Percentiles rank a stretch among this genome's conserved stretches.
phyloP scores from a whole-genome alignment of 345 rosid genomes.

The Hirschfeldia incana region DNA sequence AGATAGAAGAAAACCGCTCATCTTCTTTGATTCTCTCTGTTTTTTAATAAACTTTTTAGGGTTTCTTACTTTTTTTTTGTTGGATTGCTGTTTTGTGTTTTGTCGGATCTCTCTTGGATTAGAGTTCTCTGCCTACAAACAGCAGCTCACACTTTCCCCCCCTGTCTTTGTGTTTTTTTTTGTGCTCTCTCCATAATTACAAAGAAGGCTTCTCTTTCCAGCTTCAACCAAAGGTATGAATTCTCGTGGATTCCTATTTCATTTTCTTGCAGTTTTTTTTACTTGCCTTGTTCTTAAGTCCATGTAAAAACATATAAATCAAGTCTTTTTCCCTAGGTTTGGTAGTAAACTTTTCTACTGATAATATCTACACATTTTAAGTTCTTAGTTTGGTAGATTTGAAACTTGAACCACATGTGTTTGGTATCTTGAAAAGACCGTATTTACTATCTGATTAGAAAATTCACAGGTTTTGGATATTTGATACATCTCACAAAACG shows the following conservation, averaged over 20 bases:
- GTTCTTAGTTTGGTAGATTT: background rate
- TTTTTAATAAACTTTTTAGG: slow-evolving; percentile 6
- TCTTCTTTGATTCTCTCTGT: slow-evolving; percentile 45
- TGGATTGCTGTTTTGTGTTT: slow-evolving; percentile 38
- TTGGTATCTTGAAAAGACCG: background rate
- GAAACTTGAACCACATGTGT: background rate
- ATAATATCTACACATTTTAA: background rate
- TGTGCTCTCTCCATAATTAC: slow-evolving; percentile 38
- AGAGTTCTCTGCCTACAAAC: slow-evolving; percentile 28
- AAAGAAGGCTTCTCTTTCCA: slow-evolving; percentile 17
- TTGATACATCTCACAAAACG: background rate
- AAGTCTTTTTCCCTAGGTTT: background rate
- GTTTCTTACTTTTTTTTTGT: slow-evolving; percentile 10
- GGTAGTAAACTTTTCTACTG: background rate
- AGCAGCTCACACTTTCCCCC: slow-evolving; percentile 15
- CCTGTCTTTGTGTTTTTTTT: slow-evolving; percentile 28
- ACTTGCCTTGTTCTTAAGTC: background rate
- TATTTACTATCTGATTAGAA: slow-evolving; percentile 8
- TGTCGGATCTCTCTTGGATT: slow-evolving; percentile 36
- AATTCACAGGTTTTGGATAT: slow-evolving; percentile 3
- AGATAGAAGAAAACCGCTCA: slow-evolving; percentile 46
- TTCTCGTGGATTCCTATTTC: background rate
- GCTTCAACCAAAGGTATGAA: slow-evolving; percentile 25
- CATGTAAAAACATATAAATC: background rate
- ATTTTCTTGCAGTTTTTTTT: background rate